Percentiles rank a stretch among this genome's conserved stretches.
Evolutionary conservation across 371 early-diverging fungal species (phyloP).

Genomic region (Mortierella sp.): DNA sequence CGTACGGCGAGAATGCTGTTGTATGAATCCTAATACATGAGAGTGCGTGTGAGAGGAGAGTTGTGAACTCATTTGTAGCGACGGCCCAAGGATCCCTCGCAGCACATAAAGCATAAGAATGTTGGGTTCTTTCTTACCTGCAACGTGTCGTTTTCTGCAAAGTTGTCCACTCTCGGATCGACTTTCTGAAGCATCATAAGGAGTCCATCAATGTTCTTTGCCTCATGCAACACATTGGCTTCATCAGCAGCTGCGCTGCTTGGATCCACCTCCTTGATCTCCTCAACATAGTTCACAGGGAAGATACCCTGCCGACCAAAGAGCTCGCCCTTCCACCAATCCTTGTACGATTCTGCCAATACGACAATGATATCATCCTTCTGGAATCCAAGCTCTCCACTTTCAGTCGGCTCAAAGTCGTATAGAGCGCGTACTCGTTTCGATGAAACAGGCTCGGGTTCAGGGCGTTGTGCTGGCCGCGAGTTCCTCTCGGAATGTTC

Average conservation of each 20-base stretch:
- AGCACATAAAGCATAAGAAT: no score
- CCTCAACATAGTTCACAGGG: conserved; percentile 88
- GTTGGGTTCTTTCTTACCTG: conserved; percentile 65
- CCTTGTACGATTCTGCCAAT: conserved; percentile 84
- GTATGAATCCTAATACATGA: conserved; percentile 29
- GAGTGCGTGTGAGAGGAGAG: background rate
- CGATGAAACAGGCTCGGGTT: conserved; percentile 31
- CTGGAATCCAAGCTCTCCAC: conserved; percentile 84
- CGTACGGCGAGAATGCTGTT: conserved; percentile 43
- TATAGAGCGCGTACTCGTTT: conserved; percentile 84
- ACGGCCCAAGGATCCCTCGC: no score
- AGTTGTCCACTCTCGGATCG: conserved; percentile 84
- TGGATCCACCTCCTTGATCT: conserved; percentile 39
- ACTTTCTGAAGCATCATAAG: conserved; percentile 76
- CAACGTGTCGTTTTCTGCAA: conserved; percentile 88
- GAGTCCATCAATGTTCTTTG: conserved; percentile 81
- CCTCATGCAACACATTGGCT: conserved; percentile 77
- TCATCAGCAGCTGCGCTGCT: conserved; percentile 71
- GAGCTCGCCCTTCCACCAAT: conserved; percentile 93
- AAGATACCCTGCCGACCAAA: conserved; percentile 83
- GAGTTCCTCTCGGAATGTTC: conserved; percentile 53
- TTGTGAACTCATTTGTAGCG: no score
- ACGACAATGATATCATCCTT: conserved; percentile 85
- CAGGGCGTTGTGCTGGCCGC: conserved; percentile 30
- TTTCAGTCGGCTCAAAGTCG: conserved; percentile 85